Conservation (phyloP, 345 rosid species). For the Syzygium oleosum region DNA sequence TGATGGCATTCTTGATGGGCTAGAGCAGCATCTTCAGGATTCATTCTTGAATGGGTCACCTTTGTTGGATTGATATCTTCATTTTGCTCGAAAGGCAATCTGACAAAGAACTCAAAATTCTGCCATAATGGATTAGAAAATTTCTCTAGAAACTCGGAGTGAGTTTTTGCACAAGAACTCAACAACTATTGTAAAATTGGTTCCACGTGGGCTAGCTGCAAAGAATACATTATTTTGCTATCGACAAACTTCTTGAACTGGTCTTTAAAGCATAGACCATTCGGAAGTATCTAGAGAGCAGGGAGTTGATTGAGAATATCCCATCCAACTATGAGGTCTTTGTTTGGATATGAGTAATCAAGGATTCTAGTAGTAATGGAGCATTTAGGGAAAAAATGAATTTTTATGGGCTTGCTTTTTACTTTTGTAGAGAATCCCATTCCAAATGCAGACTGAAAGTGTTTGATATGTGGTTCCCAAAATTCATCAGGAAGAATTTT, state of each 20-base stretch:
- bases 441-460: background rate
- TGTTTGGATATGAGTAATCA: too few species aligned
- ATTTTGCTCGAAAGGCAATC: too few species aligned
- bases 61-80: too few species aligned
- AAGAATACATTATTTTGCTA: background rate
- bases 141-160: background rate
- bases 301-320: background rate
- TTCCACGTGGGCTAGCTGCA: background rate
- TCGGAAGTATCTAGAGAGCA: background rate
- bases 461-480: background rate
- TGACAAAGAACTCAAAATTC: too few species aligned
- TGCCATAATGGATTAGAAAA: background rate
- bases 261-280: background rate
- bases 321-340: background rate
- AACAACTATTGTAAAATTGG: rapidly evolving
- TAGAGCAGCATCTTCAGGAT: too few species aligned
- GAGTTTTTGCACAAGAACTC: background rate
- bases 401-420: background rate
- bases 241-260: background rate
- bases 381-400: background rate
- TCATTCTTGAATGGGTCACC: rapidly evolving
- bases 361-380: background rate
- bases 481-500: background rate
- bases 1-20: too few species aligned
- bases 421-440: background rate